Evolutionary conservation across 148 eudicot genomes (phyloP), one percentile per base, ranked within the genome.

Genomic region (Vaccinium vitisidaea): DNA sequence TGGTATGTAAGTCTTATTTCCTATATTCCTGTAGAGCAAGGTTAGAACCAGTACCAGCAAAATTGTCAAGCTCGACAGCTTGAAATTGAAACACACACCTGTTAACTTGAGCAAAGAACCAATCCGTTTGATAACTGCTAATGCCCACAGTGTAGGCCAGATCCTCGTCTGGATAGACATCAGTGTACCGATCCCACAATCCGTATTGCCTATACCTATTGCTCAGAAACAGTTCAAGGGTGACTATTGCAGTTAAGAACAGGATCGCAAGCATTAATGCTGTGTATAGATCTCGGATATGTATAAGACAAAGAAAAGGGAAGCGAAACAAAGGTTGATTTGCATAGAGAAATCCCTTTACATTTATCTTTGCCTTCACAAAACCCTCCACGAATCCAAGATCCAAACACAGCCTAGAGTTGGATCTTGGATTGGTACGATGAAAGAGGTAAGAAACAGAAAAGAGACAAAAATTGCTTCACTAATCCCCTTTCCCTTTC

Each of bases 161-260:
- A 88, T 95, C 98, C n/a, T 88, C 70, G 0, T 83, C 70, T 4
- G 95, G 92, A 82, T 94, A 94, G 32, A 93, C 32, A n/a, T 95
- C 92, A 1, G 92, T 84, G 81, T 95, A 95, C 3, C 93, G 89
- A 83, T 95, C 98, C 98, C 98, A 95, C 46, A 95, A 87, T 32
- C 97, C 98, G 56, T 95, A 95, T 84, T 95, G 98, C 84, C 94
- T 90, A 82, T 81, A 95, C 87, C 98, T 95, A 88, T 75, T 75
- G 5, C 50, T 71, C 50, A 27, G 69, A 32, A 27, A 82, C n/a
- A 50, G 30, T 50, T 23, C 0, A 49, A 46, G 14, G 18, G 70
- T 43, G 23, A 73, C 19, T 11, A 11, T 61, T 48, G 49, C 10
- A 67, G 49, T 53, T 65, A 56, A 36, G 58, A 19, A 8, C 14